phyloP scores from a whole-genome alignment of 2,329 filamentous ascomycete genomes.

The Arthroderma uncinatum region DNA sequence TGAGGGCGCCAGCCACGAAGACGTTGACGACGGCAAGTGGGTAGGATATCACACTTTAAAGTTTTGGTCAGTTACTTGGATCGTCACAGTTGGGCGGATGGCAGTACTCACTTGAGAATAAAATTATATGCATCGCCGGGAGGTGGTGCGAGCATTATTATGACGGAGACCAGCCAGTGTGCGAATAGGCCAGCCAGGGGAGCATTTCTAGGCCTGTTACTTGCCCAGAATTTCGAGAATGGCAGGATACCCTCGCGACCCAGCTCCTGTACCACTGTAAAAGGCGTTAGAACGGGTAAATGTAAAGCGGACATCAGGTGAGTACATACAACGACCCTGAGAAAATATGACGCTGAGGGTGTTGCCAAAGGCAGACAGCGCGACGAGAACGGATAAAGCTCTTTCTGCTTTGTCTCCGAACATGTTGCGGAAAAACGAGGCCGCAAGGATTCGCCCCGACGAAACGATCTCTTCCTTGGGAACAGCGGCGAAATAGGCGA shows the following conservation, averaged over 20 bases:
- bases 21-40: constrained; percentile 20
- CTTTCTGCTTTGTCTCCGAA: constrained; percentile 45
- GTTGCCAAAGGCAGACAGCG: constrained; percentile 57
- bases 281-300: constrained; percentile 13
- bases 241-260: constrained; percentile 56
- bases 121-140: constrained; percentile 55
- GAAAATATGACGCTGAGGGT: constrained; percentile 58
- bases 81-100: constrained; percentile 32
- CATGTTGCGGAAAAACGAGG: constrained; percentile 43
- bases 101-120: constrained; percentile 20
- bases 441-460: constrained; percentile 41
- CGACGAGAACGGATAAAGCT: constrained; percentile 54
- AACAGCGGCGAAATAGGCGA: constrained; percentile 44
- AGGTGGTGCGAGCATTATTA: constrained; percentile 51
- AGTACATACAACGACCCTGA: constrained; percentile 36
- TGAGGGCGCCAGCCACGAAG: constrained; percentile 38
- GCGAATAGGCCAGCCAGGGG: constrained; percentile 44
- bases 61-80: background rate
- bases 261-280: constrained; percentile 39
- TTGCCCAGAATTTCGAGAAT: constrained; percentile 52
- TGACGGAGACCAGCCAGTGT: constrained; percentile 52
- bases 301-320: constrained; percentile 10
- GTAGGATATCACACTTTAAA: constrained; percentile 15
- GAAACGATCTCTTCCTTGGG: constrained; percentile 40
- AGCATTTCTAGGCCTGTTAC: constrained; percentile 50